Percentiles rank a stretch among this genome's conserved stretches.
Conservation (phyloP, 441 rosid genomes). For the Biscutella laevigata region DNA sequence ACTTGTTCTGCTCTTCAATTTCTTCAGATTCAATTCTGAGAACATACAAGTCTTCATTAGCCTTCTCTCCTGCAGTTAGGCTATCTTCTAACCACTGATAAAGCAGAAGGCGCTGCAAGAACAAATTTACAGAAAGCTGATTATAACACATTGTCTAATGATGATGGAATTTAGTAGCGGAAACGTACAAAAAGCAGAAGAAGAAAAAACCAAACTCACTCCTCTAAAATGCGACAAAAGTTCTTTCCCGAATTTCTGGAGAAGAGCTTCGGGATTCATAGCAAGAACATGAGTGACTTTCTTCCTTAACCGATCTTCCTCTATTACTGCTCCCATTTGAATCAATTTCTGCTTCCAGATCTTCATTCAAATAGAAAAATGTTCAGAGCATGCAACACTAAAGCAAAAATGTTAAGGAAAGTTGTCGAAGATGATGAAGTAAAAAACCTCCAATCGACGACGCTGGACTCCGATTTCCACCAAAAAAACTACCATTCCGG, state of each 20-base stretch:
- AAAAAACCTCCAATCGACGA: conserved; percentile 71
- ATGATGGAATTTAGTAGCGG: neutral
- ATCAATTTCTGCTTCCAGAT: conserved; percentile 84
- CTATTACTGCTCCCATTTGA: conserved; percentile 66
- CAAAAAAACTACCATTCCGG: conserved; percentile 56
- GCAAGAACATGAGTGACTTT: conserved; percentile 66
- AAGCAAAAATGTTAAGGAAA: neutral
- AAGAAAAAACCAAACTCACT: conserved; percentile 29
- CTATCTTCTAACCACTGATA: conserved; percentile 89
- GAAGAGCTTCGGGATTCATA: conserved; percentile 36
- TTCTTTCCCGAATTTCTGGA: conserved; percentile 30
- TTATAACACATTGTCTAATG: too few relatives aligned
- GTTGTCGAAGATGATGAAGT: neutral
- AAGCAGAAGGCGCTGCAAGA: conserved; percentile 50
- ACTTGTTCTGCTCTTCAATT: conserved; percentile 18
- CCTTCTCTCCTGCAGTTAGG: conserved; percentile 58
- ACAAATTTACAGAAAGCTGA: too few relatives aligned
- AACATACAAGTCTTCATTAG: conserved; percentile 49
- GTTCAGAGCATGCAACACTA: neutral
- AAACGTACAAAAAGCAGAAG: neutral
- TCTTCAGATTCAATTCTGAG: conserved; percentile 34
- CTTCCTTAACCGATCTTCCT: conserved; percentile 36
- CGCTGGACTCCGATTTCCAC: conserved; percentile 62
- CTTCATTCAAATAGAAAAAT: conserved; percentile 25
- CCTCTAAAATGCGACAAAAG: conserved; percentile 45